Conservation (phyloP, 495 filamentous ascomycete genomes). For the Niebla homalea region DNA sequence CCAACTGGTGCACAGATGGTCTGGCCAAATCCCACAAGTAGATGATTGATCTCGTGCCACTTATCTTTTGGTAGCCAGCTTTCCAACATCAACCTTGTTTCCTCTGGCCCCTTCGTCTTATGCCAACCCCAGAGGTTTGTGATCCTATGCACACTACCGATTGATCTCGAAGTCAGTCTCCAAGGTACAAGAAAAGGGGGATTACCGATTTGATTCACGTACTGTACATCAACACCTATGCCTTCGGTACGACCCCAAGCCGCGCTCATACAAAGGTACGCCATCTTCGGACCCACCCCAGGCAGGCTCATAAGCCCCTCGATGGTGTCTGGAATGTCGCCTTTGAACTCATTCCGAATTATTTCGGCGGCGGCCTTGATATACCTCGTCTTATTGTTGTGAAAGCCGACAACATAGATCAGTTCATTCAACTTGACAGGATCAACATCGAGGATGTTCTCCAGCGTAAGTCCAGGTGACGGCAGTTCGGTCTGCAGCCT, state of each 20-base stretch:
- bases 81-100: slow-evolving; percentile 66
- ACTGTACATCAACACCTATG: slow-evolving; percentile 53
- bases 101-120: slow-evolving; percentile 70
- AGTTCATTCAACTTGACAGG: slow-evolving; percentile 59
- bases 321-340: slow-evolving; percentile 75
- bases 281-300: slow-evolving; percentile 96
- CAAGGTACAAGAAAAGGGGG: no score
- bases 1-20: slow-evolving; percentile 73
- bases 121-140: slow-evolving; percentile 96
- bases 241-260: slow-evolving; percentile 50
- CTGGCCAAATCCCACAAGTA: slow-evolving; percentile 87
- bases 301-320: slow-evolving; percentile 68
- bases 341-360: slow-evolving; percentile 49
- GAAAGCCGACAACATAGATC: slow-evolving; percentile 80
- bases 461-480: slow-evolving; percentile 47
- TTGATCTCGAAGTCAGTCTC: no score
- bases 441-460: slow-evolving; percentile 64
- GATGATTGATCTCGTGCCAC: slow-evolving; percentile 90
- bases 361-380: slow-evolving; percentile 68
- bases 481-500: slow-evolving; percentile 63
- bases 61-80: slow-evolving; percentile 72
- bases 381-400: slow-evolving; percentile 90
- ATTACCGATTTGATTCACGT: no score
- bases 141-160: slow-evolving; percentile 54
- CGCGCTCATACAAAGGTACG: slow-evolving; percentile 71